Conservation (phyloP, 108 stramenopile species). For the Mediolabrus comicus region DNA sequence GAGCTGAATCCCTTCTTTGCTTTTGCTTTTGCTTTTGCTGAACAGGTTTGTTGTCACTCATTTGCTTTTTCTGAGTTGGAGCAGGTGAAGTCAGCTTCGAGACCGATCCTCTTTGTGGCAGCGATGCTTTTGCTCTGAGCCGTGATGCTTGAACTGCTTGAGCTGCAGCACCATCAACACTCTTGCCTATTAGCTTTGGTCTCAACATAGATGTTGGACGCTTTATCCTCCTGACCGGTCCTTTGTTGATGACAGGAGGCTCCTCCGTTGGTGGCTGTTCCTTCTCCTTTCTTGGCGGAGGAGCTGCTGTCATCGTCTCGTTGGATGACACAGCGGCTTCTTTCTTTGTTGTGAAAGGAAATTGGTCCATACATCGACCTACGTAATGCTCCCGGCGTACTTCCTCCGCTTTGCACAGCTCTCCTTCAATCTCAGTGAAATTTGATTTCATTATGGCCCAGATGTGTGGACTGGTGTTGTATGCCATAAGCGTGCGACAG, state of each 20-base stretch:
- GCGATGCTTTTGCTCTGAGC: conserved; percentile 43
- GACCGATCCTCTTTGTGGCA: conserved; percentile 20
- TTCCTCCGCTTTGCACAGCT: conserved; percentile 15
- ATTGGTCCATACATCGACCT: conserved; percentile 11
- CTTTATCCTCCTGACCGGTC: conserved; percentile 36
- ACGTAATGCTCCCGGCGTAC: conserved; percentile 4
- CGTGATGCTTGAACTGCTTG: conserved; percentile 70
- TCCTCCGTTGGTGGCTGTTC: conserved; percentile 1
- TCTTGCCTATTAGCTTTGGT: conserved; percentile 77
- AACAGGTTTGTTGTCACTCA: background rate
- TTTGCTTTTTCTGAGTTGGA: conserved; percentile 5
- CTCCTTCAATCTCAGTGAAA: conserved; percentile 39
- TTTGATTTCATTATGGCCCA: conserved; percentile 7
- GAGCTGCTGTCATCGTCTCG: background rate
- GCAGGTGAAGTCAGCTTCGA: conserved; percentile 5
- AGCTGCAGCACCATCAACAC: conserved; percentile 76
- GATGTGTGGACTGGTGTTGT: conserved; percentile 30
- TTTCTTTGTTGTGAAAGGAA: conserved; percentile 19
- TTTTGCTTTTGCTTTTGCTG: too few relatives aligned
- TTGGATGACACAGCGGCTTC: background rate
- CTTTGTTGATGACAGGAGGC: conserved; percentile 13
- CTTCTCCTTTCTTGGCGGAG: conserved; percentile 4
- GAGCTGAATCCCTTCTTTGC: background rate
- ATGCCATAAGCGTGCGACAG: conserved; percentile 19
- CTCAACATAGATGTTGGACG: conserved; percentile 64